Base-by-base conservation (phyloP, 148 eudicot species). In the Linanthus parryae region DNA sequence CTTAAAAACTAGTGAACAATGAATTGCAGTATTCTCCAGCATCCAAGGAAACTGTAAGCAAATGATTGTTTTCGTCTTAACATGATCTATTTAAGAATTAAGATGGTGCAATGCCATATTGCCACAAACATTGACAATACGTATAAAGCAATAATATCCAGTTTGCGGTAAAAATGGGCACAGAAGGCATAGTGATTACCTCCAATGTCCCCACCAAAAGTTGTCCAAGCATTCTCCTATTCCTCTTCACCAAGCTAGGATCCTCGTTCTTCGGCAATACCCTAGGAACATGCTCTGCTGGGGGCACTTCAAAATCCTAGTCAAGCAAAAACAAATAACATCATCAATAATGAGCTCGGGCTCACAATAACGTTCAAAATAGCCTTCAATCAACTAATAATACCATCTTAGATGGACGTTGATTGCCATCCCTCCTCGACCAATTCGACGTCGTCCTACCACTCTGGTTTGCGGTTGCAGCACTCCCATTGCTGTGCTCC, bases 151-250 rank as follows among this genome's bases (percentile, higher is more conserved):
- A 0, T 16, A 15, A 10, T 35, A 23, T 23, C 39, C 8, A 15
- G 23, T 2, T 8, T 6, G 37, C 35, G 42, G 43, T 16, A 10
- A 40, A 37, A 58, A 63, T 16, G n/a, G n/a, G n/a, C n/a, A 44
- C 17, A 56, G 36, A 64, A 45, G 43, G 8, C 45, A 27, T 36
- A 23, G 49, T 21, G 11, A 53, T 41, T 67, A 91, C 98, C 98
- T 91, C 95, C 65, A 87, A 62, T 34, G 98, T 91, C 47, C 98
- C 98, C n/a, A n/a, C n/a, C 42, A 91, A 68, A 67, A 87, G 81
- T 64, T 77, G 95, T 25, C 98, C 95, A 13, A 91, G 54, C 90
- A 91, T 83, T 67, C 98, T 81, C 58, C 66, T 81, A 66, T 86
- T 91, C 73, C 95, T 65, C 48, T 73, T 91, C 35, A 91, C 87